Evolutionary conservation across 2,329 filamentous ascomycete genomes (phyloP), one percentile per base, ranked within the genome.

Genomic region (Colletotrichum liaoningense): DNA sequence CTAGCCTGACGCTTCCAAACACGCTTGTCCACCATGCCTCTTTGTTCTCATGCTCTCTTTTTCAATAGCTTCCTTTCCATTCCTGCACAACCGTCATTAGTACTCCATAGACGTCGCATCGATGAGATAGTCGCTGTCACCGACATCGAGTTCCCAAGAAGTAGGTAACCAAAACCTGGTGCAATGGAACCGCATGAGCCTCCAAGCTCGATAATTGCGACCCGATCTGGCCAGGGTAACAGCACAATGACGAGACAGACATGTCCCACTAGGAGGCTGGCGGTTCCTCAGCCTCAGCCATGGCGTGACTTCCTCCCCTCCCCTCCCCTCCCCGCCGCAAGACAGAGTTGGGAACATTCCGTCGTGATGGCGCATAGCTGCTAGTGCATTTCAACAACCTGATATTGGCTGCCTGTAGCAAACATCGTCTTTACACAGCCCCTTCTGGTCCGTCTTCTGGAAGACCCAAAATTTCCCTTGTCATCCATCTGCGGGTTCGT

Each of bases 251-350:
- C 35, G 60, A 57, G 8, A 33, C 30, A 35, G 24, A 35, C 46
- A 42, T 59, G 22, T 30, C 69, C 56, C 26, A 24, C 54, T 14
- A 46, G 19, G 38, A 72, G 59, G 58, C 54, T 58, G 58, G 52
- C 58, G 59, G 16, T n/a, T 16, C 14, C 69, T 71, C 56, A 71
- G 62, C 71, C 71, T 58, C 67, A 65, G 49, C 60, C 56, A 56
- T 65, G 56, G 54, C 54, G 46, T 52, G 67, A 70, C 56, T 56
- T 62, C 30, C 26, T 19, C 42, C 42, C 16, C 42, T 49, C 19
- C 42, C 26, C 33, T 42, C 38, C 38, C 38, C 38, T 42, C 16
- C 6, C 38, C 38, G 38, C 19, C 28, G n/a, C 14, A 28, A 14
- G 12, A 16, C 30, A 69, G 33, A n/a, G 19, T 46, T 24, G 22